phyloP scores from a whole-genome alignment of 2,329 filamentous ascomycete species.

The Curvularia verruculosa region DNA sequence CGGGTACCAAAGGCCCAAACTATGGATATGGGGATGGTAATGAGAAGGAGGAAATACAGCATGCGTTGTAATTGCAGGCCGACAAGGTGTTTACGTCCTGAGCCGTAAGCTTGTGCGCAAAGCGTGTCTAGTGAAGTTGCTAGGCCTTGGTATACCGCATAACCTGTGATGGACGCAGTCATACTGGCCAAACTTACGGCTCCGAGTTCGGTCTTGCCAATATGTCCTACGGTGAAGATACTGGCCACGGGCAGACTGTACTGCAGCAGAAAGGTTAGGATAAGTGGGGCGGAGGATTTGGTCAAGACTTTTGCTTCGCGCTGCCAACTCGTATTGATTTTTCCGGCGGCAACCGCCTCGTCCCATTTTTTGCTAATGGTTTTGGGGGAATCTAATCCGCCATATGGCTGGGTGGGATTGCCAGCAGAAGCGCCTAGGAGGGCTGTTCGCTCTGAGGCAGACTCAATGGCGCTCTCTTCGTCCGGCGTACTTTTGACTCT shows the following conservation, averaged over 20 bases:
- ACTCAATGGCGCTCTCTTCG: slow-evolving; percentile 36
- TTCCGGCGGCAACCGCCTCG: slow-evolving; percentile 78
- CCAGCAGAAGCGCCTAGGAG: slow-evolving; percentile 51
- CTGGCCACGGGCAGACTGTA: slow-evolving; percentile 55
- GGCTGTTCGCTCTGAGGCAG: slow-evolving; percentile 55
- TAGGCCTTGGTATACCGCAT: slow-evolving; percentile 64
- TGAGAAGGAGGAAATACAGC: slow-evolving; percentile 74
- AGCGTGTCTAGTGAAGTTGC: slow-evolving; percentile 91
- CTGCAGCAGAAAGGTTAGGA: slow-evolving; percentile 57
- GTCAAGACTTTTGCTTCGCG: slow-evolving; percentile 83
- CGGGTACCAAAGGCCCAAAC: slow-evolving; percentile 73
- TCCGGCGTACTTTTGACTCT: slow-evolving; percentile 40
- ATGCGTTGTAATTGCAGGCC: slow-evolving; percentile 83
- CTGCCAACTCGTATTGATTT: slow-evolving; percentile 89
- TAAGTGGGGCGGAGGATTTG: slow-evolving; percentile 54
- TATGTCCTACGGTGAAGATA: slow-evolving; percentile 58
- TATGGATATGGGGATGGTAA: slow-evolving; percentile 73
- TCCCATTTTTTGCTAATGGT: slow-evolving; percentile 53
- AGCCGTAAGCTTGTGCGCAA: slow-evolving; percentile 92
- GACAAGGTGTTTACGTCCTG: slow-evolving; percentile 85
- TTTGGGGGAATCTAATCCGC: slow-evolving; percentile 58
- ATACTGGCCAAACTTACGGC: slow-evolving; percentile 56
- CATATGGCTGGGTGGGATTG: slow-evolving; percentile 50
- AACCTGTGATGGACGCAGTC: slow-evolving; percentile 58
- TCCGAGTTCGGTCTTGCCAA: slow-evolving; percentile 56